Evolutionary conservation across 441 rosid species (phyloP), one percentile per base, ranked within the genome.

Genomic region (Erodium trifolium): DNA sequence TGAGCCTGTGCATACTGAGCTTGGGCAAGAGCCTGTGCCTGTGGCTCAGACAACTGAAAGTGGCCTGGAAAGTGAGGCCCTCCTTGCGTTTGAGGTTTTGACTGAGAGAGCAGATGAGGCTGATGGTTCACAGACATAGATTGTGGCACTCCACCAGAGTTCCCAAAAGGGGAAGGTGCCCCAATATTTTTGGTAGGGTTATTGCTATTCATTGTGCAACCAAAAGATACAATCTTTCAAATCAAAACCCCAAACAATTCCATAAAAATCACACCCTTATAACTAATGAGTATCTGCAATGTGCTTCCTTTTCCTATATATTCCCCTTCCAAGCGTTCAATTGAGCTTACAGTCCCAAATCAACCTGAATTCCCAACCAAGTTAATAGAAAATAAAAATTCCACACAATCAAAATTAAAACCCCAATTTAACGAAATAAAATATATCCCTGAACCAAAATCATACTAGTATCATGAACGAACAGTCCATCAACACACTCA

Each of bases 1-100:
- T 82, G 89, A 69, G 82, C 83, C 57, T 85, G 93, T 0, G 70
- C 80, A 43, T 76, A 77, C 57, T 85, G 88, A 1, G 82, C 67
- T 43, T 82, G 85, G 0, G 86, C 93, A 71, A 76, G 72, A 37
- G 89, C 90, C 77, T 91, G 96, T 8, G 96, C 90, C 79, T 87
- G 98, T 3, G 91, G 84, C 34, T 89, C 91, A 5, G 93, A 78
- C 72, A 87, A 72, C 84, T 94, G 95, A 82, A 87, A 85, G 78
- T 87, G 95, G 16, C 92, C 92, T 0, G 84, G 84, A 77, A 94
- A 94, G 43, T 87, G 89, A 68, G 85, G 74, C 68, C 82, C 84
- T 23, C 81, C 75, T 70, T 87, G 93, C 3, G 82, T 76, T 19
- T 85, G 91, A 49, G 84, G 73, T 19, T 86, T 90, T 4, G 86